Conservation (phyloP, 495 filamentous ascomycete species). For the Achaetomiella virescens region DNA sequence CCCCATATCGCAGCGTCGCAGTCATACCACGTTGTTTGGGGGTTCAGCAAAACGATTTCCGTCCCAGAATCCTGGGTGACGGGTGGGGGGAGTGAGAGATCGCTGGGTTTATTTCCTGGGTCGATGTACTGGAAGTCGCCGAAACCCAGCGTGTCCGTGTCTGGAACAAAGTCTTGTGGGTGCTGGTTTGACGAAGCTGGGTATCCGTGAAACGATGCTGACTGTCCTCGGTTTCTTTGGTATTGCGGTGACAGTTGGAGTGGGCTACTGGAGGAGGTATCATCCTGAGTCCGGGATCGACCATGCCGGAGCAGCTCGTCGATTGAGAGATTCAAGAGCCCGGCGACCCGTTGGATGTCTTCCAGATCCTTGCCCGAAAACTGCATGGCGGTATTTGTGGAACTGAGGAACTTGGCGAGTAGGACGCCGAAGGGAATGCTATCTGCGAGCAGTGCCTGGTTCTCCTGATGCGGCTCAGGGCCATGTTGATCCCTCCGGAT, state of each 20-base stretch:
- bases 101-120: not conserved
- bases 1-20: slow-evolving; percentile 17
- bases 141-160: not conserved
- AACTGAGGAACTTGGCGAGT: not conserved
- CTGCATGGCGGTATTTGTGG: slow-evolving; percentile 15
- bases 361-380: slow-evolving; percentile 24
- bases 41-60: slow-evolving; percentile 22
- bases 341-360: slow-evolving; percentile 26
- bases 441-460: slow-evolving; percentile 8
- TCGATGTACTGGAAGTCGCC: not conserved
- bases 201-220: not conserved
- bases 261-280: not conserved
- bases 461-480: slow-evolving; percentile 21
- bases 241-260: not conserved
- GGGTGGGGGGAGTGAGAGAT: not conserved
- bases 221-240: not conserved
- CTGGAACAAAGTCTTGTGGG: not conserved
- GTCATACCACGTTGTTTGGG: slow-evolving; percentile 19
- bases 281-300: slow-evolving; percentile 5
- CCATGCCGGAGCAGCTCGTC: slow-evolving; percentile 27
- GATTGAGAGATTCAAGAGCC: slow-evolving; percentile 25
- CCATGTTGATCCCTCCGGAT: not conserved
- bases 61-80: not conserved
- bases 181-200: not conserved
- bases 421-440: not conserved